Conservation (phyloP, 1,284 basidiomycete species). For the Marasmius sp. region DNA sequence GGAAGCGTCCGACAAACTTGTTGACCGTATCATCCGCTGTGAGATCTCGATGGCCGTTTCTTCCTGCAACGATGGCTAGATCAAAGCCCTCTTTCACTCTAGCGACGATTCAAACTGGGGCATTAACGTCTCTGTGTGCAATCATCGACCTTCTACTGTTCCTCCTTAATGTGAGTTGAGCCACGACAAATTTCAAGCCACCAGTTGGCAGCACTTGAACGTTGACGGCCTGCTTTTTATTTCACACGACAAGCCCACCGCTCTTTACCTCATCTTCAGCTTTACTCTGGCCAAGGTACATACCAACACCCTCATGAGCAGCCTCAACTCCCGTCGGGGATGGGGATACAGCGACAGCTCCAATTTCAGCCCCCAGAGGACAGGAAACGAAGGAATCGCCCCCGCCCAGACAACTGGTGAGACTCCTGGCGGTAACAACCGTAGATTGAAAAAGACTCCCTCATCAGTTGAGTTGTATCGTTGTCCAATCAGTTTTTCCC, state of each 20-base stretch:
- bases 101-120: constrained; percentile 7
- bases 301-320: constrained; percentile 5
- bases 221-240: not conserved
- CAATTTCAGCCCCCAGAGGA: no score
- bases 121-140: constrained; percentile 6
- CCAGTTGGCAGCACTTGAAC: no score
- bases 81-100: no score
- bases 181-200: not conserved
- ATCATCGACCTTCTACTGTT: constrained; percentile 3
- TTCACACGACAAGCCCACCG: not conserved
- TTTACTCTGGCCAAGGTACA: constrained; percentile 5
- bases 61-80: not conserved
- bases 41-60: not conserved
- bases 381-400: no score
- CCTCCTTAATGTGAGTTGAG: constrained; percentile 4
- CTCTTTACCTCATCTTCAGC: constrained; percentile 7
- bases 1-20: not conserved
- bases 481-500: no score
- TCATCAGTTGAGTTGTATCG: no score
- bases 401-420: no score
- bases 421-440: no score
- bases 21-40: constrained; percentile 9
- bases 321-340: constrained; percentile 8
- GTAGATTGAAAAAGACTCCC: no score
- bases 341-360: constrained; percentile 3